Conservation (phyloP, 495 filamentous ascomycete species). For the Talaromyces wortmannii region DNA sequence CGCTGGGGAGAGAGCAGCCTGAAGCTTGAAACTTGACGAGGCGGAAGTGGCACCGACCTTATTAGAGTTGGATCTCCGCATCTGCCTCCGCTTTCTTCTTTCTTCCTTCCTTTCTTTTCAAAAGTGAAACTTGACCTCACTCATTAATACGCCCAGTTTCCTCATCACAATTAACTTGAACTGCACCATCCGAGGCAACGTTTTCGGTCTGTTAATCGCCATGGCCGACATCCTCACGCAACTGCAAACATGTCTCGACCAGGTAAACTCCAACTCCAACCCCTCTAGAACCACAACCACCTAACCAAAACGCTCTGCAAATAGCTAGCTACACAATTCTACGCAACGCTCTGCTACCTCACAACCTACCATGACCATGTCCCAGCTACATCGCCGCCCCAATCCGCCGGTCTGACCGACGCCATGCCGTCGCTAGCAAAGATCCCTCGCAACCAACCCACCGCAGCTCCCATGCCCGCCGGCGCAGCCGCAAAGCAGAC, state of each 20-base stretch:
- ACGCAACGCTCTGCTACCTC: conserved; percentile 77
- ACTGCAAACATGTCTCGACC: conserved; percentile 89
- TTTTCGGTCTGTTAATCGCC: conserved; percentile 6
- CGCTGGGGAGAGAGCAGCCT: neutral
- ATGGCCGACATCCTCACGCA: conserved; percentile 94
- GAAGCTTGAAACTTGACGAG: neutral
- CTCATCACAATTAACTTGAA: neutral
- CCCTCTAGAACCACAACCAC: neutral
- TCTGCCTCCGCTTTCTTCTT: conserved; percentile 9
- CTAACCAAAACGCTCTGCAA: neutral
- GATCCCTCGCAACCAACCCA: conserved; percentile 31
- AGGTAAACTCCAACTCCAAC: conserved; percentile 41
- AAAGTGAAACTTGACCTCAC: too few relatives aligned
- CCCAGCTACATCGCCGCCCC: conserved; percentile 45
- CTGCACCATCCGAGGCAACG: neutral
- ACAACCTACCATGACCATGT: conserved; percentile 73
- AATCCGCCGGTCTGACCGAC: conserved; percentile 43
- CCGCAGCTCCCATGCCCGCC: conserved; percentile 34
- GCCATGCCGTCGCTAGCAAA: conserved; percentile 37
- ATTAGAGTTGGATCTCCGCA: conserved; percentile 23
- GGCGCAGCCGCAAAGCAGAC: conserved; percentile 18
- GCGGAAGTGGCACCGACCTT: neutral
- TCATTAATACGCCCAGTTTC: neutral
- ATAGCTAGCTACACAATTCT: conserved; percentile 85
- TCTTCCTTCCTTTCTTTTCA: neutral